These are phyloP conservation scores for Carex sylvatica DNA, from an alignment of 202 grass and related monocot genomes.

Conservation along the genomic window DNA sequence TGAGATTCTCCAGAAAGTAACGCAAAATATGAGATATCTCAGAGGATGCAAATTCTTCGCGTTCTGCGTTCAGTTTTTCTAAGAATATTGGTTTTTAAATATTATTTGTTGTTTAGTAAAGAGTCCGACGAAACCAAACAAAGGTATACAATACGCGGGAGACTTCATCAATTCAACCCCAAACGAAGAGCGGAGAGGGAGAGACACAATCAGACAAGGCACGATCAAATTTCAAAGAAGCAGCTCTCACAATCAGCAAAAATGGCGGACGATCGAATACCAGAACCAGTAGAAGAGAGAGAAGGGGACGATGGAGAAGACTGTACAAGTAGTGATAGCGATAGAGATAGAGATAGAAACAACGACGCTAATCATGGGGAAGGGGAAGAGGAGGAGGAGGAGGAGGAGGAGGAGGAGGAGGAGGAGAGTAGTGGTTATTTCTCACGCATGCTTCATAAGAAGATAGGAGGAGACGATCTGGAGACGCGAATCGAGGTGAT, in stretches of 20 bases:
- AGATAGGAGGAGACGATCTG: conserved; percentile 11
- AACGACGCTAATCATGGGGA: not conserved
- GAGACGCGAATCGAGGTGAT: conserved; percentile 19
- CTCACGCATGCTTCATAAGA: conserved; percentile 15
- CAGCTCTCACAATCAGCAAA: not conserved
- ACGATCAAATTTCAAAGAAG: conserved; percentile 10
- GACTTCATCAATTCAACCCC: conserved; percentile 26
- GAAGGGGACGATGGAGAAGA: not conserved
- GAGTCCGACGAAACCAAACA: not conserved
- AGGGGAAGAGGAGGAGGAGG: no score
- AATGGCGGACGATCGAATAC: conserved; percentile 15
- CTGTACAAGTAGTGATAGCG: not conserved
- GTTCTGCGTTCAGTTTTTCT: no score
- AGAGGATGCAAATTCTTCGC: no score
- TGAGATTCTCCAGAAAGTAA: no score
- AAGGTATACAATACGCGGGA: conserved; percentile 12
- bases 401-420: no score
- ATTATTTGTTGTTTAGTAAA: not conserved
- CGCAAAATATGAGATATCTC: no score
- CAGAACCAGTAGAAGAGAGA: not conserved
- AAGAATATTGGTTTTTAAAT: not conserved
- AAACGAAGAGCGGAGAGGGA: not conserved
- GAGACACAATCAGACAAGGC: not conserved
- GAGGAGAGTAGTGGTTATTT: not conserved
- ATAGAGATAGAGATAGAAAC: not conserved